phyloP scores from a whole-genome alignment of 225 moss, liverwort and hornwort species.

The Ulota crispa region DNA sequence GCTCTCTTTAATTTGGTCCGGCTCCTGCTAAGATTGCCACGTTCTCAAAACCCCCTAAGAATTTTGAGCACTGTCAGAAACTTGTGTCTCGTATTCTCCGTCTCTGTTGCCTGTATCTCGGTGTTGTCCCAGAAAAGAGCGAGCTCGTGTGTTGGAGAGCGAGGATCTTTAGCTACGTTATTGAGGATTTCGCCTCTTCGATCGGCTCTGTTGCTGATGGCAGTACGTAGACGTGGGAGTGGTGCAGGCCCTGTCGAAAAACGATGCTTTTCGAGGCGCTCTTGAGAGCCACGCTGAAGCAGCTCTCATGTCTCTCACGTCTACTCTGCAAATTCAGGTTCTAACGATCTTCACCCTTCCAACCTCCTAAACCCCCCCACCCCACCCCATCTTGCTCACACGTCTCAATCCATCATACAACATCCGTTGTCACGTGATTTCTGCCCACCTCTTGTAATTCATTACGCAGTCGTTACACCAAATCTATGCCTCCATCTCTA shows the following conservation, averaged over 20 bases:
- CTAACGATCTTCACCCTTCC: neutral
- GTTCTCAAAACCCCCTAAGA: slow-evolving; percentile 8
- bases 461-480: slow-evolving; percentile 1
- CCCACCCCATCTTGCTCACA: slow-evolving; percentile 15
- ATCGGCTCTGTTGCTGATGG: slow-evolving; percentile 22
- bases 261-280: slow-evolving; percentile 15
- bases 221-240: slow-evolving; percentile 2
- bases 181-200: slow-evolving; percentile 7
- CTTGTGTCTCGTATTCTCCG: too few relatives aligned
- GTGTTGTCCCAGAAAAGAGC: neutral
- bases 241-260: slow-evolving; percentile 19
- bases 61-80: too few relatives aligned
- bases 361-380: neutral
- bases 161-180: neutral
- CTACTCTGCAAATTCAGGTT: slow-evolving; percentile 2
- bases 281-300: slow-evolving; percentile 16
- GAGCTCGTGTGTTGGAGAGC: neutral
- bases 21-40: slow-evolving; percentile 8
- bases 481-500: slow-evolving; percentile 8
- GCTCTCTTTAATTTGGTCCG: neutral
- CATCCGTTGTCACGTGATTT: slow-evolving; percentile 4
- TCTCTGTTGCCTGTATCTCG: neutral
- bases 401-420: slow-evolving; percentile 13
- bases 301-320: slow-evolving; percentile 26
- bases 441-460: neutral